Conservation (phyloP, 2,329 filamentous ascomycete species). For the Ascosphaera aggregata region DNA sequence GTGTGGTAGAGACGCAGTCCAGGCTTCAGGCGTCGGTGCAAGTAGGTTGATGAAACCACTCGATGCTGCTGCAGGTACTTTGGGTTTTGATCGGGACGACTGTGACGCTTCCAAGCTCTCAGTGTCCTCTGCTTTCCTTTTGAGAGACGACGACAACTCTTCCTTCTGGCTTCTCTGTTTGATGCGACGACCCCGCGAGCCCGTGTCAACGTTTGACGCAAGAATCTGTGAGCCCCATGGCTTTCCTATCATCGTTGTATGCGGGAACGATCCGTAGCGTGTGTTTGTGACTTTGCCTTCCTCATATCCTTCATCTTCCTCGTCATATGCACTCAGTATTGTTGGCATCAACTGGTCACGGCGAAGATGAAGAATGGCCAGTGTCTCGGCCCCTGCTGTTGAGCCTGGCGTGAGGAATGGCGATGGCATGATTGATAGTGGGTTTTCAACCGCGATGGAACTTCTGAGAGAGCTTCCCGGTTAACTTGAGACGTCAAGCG, state of each 20-base stretch:
- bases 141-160: conserved; percentile 1
- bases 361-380: conserved; percentile 72
- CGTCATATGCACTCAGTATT: conserved; percentile 38
- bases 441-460: too few relatives aligned
- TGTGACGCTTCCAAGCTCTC: conserved; percentile 12
- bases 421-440: conserved; percentile 25
- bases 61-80: conserved; percentile 15
- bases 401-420: conserved; percentile 56
- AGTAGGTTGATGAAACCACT: conserved; percentile 27
- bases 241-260: conserved; percentile 50
- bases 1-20: conserved; percentile 27
- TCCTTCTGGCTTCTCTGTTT: conserved; percentile 26
- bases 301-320: conserved; percentile 44
- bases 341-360: conserved; percentile 66
- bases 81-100: conserved; percentile 9
- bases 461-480: too few relatives aligned
- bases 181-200: conserved; percentile 55
- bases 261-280: conserved; percentile 75
- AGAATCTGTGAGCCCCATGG: conserved; percentile 85
- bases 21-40: conserved; percentile 26
- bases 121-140: conserved; percentile 12
- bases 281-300: conserved; percentile 73
- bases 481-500: too few relatives aligned
- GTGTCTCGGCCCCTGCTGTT: conserved; percentile 35
- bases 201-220: conserved; percentile 75